These are phyloP conservation scores for Extremus antarcticus DNA, from an alignment of 495 filamentous ascomycete genomes.

Conservation along the genomic window DNA sequence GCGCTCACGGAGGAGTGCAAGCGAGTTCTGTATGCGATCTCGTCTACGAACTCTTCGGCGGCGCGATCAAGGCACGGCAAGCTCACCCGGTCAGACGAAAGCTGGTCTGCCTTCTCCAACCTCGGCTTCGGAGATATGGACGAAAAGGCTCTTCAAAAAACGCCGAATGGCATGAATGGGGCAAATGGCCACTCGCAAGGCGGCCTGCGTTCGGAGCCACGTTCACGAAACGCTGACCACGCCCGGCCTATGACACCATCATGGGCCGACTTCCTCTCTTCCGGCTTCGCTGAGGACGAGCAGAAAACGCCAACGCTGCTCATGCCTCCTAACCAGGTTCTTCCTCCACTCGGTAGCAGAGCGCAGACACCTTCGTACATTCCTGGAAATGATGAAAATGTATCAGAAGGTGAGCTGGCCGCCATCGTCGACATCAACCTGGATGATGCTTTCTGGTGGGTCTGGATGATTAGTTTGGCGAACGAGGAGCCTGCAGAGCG, in stretches of 20 bases:
- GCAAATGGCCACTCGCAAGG: slow-evolving; percentile 16
- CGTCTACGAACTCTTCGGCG: slow-evolving; percentile 70
- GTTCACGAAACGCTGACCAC: slow-evolving; percentile 47
- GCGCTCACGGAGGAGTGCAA: slow-evolving; percentile 89
- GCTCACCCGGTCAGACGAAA: slow-evolving; percentile 54
- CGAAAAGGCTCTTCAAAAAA: slow-evolving; percentile 7
- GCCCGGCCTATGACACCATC: slow-evolving; percentile 90
- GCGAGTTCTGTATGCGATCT: slow-evolving; percentile 79
- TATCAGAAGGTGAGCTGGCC: slow-evolving; percentile 89
- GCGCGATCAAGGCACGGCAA: slow-evolving; percentile 32
- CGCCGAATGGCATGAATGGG: slow-evolving; percentile 7
- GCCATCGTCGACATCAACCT: slow-evolving; percentile 78
- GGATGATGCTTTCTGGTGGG: slow-evolving; percentile 99
- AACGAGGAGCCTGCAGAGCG: slow-evolving; percentile 72
- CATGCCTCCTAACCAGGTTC: slow-evolving; percentile 80
- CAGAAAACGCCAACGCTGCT: slow-evolving; percentile 49
- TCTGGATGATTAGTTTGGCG: slow-evolving; percentile 95
- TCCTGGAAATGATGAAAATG: slow-evolving; percentile 40
- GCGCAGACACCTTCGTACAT: slow-evolving; percentile 9
- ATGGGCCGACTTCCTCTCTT: slow-evolving; percentile 93
- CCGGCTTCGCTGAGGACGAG: slow-evolving; percentile 73
- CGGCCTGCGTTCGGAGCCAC: slow-evolving; percentile 49
- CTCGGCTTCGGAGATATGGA: slow-evolving; percentile 69
- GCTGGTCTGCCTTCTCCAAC: slow-evolving; percentile 95
- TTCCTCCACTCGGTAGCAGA: slow-evolving; percentile 61